These are phyloP conservation scores for Cinchona pubescens DNA, from an alignment of 257 asterid species.

Conservation along the genomic window DNA sequence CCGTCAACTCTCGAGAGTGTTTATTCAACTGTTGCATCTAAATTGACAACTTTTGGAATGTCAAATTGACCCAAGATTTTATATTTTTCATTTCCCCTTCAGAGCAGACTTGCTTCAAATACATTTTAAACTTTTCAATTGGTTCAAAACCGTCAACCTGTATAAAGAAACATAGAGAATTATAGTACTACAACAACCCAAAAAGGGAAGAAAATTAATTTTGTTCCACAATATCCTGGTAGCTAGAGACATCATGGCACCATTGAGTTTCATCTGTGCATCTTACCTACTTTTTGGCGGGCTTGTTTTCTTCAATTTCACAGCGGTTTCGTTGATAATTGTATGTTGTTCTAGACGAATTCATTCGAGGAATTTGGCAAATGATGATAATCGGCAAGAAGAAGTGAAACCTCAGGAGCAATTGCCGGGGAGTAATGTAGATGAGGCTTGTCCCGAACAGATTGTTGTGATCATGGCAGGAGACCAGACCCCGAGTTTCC, in stretches of 20 bases:
- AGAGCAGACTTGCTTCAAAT: not conserved
- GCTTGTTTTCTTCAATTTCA: conserved; percentile 15
- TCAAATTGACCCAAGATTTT: conserved; percentile 11
- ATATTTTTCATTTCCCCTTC: not conserved
- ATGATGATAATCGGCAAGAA: not conserved
- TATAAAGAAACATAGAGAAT: not conserved
- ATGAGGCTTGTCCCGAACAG: conserved; percentile 9
- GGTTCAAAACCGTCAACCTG: conserved; percentile 6
- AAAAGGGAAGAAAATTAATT: not conserved
- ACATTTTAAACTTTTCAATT: not conserved
- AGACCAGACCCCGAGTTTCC: conserved; percentile 19
- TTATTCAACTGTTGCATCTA: not conserved
- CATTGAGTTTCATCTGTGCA: conserved; percentile 12
- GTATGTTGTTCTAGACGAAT: conserved; percentile 11
- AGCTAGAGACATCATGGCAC: conserved; percentile 14
- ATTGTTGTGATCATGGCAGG: conserved; percentile 29
- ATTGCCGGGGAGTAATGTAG: not conserved
- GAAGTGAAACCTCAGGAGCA: conserved; percentile 15
- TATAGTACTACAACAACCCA: not conserved
- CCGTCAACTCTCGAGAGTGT: too few species aligned
- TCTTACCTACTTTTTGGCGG: conserved; percentile 13
- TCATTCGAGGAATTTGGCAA: not conserved
- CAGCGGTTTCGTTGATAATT: conserved; percentile 1
- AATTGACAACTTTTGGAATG: conserved; percentile 14
- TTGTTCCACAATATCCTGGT: too few species aligned